Base-by-base conservation (phyloP, 2,329 filamentous ascomycete genomes). In the Stemphylium lycopersici region DNA sequence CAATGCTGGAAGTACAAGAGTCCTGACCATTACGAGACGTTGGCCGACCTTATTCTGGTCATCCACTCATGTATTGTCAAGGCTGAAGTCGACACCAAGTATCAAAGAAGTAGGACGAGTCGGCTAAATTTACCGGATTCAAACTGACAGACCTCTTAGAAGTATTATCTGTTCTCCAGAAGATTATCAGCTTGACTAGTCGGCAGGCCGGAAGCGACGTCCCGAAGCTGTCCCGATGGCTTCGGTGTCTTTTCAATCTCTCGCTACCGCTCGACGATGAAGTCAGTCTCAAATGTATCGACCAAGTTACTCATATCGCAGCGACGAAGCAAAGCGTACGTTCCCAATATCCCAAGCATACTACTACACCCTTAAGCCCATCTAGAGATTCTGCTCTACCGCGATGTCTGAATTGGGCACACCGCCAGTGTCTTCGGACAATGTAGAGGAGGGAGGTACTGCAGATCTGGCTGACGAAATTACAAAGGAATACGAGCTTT, bases 191-290 rank as follows among this genome's bases (percentile, higher is more conserved):
- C 65, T 79, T 86, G 42, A 86, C 89, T 15, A 88, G 85, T 74
- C 78, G 74, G 1, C 73, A 86, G 1, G 81, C 86, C 15, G 66
- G 73, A 0, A 85, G 87, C 10, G 81, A 88, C 57, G 79, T 80
- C 4, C 68, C 72, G 1, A 87, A 85, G 62, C 78, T 96, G 1
- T 84, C 89, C 6, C 89, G 88, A 64, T 96, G 95, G 78, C 83
- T 93, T 40, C 85, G 90, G 1, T 92, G 90, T 63, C 79, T 95
- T 2, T 90, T 93, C 60, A 88, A 90, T 57, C 79, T 86, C 1
- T 83, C 88, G 0, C 75, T 92, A 0, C 77, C 83, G 1, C 77
- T 82, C 4, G 81, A 87, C 41, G 81, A 85, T 16, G 72, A 73
- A 0, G 73, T 86, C 13, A 83, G 85, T 8, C 77, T 88, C 44